Evolutionary conservation across 495 filamentous ascomycete genomes (phyloP), one percentile per base, ranked within the genome.

Genomic region (Penicillium simplicissimum): DNA sequence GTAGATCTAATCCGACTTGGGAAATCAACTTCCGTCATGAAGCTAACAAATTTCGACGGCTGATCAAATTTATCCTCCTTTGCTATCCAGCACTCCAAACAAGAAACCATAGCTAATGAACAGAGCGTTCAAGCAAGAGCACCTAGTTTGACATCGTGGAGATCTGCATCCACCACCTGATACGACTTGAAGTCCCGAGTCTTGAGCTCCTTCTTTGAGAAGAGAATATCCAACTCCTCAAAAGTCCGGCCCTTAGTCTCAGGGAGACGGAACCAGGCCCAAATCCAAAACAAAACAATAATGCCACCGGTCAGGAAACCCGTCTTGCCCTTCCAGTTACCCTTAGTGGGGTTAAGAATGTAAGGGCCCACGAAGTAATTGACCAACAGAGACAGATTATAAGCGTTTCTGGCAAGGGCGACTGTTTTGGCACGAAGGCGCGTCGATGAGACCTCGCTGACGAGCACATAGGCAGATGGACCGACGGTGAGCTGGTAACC

Each of bases 381-480:
- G 11, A 54, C 17, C 31, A 54, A 21, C 15, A 35, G 31, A 28
- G 51, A 35, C 17, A 59, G 14, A 11, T 86, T 87, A 74, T 88
- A 89, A 21, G 84, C 73, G 48, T 86, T 82, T 21, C 87, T 78
- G 0, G 84, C 82, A 1, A 86, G 71, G 3, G 80, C 81, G 40
- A 85, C 82, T 4, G 87, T 88, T 73, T 89, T 88, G 62, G 82
- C 81, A 40, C 86, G 85, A 7, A 90, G 77, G 8, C 87, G 77
- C 33, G 84, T 77, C 3, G 87, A 85, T 3, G 86, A 84, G 21
- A 88, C 73, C 61, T 89, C 87, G 38, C 82, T 78, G 34, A 89
- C 86, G 37, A 90, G 76, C 9, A 83, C 84, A 68, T 88, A 90
- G 64, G 83, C 86, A 13, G 88, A 82, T 1, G 87, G 87, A 0